These are phyloP conservation scores for Acacia concinna DNA, from an alignment of 331 rosid genomes.

Conservation along the genomic window DNA sequence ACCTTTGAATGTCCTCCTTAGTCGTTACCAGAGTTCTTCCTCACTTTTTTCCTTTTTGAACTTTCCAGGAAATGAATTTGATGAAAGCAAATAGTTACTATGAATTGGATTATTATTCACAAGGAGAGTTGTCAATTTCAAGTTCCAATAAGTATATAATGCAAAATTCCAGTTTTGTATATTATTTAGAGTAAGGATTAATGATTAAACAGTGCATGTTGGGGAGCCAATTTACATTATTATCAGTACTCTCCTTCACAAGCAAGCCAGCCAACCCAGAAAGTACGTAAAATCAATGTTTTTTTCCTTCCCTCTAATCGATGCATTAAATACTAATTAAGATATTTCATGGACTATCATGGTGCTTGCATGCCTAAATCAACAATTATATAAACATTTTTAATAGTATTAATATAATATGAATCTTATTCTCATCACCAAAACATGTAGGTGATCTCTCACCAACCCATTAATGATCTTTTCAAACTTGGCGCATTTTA, in stretches of 20 bases:
- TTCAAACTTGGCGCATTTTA: not conserved
- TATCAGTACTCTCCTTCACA: constrained; percentile 12
- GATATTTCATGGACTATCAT: constrained; percentile 27
- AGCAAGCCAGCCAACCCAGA: constrained; percentile 24
- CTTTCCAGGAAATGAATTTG: not conserved
- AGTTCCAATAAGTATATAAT: not conserved
- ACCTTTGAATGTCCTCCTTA: not conserved
- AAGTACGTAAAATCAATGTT: not conserved
- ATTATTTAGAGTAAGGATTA: not conserved
- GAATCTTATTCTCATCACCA: not conserved
- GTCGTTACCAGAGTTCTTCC: not conserved
- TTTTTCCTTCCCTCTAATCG: too few species aligned
- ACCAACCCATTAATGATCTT: not conserved
- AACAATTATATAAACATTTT: not conserved
- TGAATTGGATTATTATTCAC: not conserved
- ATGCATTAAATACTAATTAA: too few species aligned
- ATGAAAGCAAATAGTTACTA: not conserved
- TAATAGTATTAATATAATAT: not conserved
- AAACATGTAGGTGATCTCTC: not conserved
- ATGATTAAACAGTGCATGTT: constrained; percentile 24
- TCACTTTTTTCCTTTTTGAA: not conserved
- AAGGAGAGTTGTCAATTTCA: not conserved
- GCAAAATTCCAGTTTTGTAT: constrained; percentile 19
- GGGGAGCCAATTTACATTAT: not conserved
- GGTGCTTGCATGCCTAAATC: constrained; percentile 21